Evolutionary conservation across 1,284 basidiomycete species (phyloP).

Genomic region (Apiotrichum gamsii): DNA sequence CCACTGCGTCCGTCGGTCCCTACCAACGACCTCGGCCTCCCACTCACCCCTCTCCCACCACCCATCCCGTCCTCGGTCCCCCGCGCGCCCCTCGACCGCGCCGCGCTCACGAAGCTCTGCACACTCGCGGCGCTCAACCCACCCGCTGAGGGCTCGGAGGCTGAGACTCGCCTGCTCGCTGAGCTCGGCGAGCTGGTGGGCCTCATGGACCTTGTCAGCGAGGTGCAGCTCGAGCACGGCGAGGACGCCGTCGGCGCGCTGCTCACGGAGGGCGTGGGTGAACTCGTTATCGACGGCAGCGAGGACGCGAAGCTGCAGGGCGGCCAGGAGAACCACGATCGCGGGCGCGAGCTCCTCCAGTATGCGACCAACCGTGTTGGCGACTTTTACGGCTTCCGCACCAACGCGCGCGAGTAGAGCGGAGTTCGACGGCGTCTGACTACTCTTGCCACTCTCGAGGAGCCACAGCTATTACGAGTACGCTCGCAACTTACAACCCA

Average conservation of each 20-base stretch:
- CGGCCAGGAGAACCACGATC: background rate
- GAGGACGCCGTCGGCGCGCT: conserved; percentile 8
- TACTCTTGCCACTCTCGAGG: no score
- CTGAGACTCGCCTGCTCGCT: conserved; percentile 8
- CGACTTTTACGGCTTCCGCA: conserved; percentile 20
- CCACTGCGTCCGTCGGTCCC: conserved; percentile 7
- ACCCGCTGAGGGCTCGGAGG: conserved; percentile 6
- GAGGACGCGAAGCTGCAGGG: background rate
- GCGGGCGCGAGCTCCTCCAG: conserved; percentile 9
- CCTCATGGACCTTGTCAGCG: conserved; percentile 20
- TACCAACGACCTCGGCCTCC: conserved; percentile 7
- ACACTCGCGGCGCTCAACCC: conserved; percentile 16
- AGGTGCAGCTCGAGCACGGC: conserved; percentile 10
- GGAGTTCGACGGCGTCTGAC: no score
- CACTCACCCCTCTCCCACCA: conserved; percentile 4
- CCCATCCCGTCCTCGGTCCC: conserved; percentile 8
- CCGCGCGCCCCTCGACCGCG: conserved; percentile 2
- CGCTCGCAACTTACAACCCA: no score
- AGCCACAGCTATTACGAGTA: no score
- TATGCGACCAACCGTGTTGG: conserved; percentile 17
- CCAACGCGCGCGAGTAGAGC: no score
- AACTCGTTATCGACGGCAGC: conserved; percentile 11
- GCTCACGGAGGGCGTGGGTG: conserved; percentile 8
- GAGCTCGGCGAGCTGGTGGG: conserved; percentile 19
- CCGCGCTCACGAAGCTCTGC: conserved; percentile 11